These are phyloP conservation scores for Corylus avellana DNA, from an alignment of 306 rosid species.

Conservation along the genomic window DNA sequence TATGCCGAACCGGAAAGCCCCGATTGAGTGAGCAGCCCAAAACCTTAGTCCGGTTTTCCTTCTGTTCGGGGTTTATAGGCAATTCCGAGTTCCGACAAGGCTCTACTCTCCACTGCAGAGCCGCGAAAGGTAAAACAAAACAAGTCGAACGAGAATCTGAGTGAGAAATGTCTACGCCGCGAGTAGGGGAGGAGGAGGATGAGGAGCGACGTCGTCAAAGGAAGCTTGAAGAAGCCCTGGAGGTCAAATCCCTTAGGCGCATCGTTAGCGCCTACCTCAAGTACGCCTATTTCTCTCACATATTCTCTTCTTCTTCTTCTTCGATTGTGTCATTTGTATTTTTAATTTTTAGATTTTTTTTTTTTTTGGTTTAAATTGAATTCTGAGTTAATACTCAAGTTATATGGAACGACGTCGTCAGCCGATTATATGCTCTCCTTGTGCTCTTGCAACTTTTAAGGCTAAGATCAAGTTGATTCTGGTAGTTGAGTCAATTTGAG, in stretches of 20 bases:
- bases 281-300: slow-evolving; percentile 34
- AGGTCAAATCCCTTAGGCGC: slow-evolving; percentile 85
- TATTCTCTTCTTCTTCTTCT: not conserved
- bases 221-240: slow-evolving; percentile 89
- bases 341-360: not conserved
- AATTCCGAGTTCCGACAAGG: too few species aligned
- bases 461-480: not conserved
- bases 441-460: not conserved
- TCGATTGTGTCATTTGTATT: not conserved
- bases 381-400: not conserved
- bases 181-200: slow-evolving; percentile 31
- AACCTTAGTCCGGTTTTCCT: too few species aligned
- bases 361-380: not conserved
- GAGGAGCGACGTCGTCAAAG: slow-evolving; percentile 60
- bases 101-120: too few species aligned
- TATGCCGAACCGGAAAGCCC: too few species aligned
- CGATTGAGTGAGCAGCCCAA: too few species aligned
- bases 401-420: not conserved
- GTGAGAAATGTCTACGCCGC: slow-evolving; percentile 15
- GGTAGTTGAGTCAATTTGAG: not conserved
- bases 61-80: too few species aligned
- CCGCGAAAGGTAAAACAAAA: too few species aligned
- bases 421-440: not conserved
- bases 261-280: slow-evolving; percentile 90
- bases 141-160: not conserved